Percentiles rank a stretch among this genome's conserved stretches.
Evolutionary conservation across 257 asterid genomes (phyloP).

Genomic region (Asclepias syriaca): DNA sequence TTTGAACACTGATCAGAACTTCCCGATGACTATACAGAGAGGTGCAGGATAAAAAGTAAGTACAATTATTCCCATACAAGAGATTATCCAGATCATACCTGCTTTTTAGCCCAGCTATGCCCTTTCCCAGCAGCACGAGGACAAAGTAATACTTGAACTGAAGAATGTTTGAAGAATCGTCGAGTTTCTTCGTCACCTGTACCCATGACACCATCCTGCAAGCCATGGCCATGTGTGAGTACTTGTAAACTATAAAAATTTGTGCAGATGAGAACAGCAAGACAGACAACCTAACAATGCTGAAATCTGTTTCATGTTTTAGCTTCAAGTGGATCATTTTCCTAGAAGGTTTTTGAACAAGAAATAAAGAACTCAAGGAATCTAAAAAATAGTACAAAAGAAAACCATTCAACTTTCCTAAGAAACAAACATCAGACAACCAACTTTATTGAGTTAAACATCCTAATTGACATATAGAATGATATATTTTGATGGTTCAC

Average conservation of each 20-base stretch:
- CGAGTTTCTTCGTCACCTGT: slow-evolving; percentile 91
- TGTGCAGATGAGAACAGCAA: background rate
- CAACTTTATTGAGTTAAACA: background rate
- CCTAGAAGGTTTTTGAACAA: background rate
- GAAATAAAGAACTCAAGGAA: background rate
- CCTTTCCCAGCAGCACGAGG: slow-evolving; percentile 82
- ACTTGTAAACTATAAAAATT: background rate
- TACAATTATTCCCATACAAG: background rate
- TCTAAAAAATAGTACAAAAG: background rate
- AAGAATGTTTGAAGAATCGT: slow-evolving; percentile 80
- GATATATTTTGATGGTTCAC: background rate
- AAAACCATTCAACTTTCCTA: background rate
- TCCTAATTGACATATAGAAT: background rate
- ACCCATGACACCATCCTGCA: slow-evolving; percentile 78
- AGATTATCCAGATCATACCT: slow-evolving; percentile 23
- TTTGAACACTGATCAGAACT: background rate
- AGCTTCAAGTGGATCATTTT: background rate
- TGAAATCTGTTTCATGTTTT: background rate
- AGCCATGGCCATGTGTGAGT: slow-evolving; percentile 6
- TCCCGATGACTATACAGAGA: background rate
- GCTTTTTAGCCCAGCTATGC: slow-evolving; percentile 66
- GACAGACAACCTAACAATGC: background rate
- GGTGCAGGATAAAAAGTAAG: background rate
- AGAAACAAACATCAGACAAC: background rate
- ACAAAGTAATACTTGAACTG: slow-evolving; percentile 76